Base-by-base conservation (phyloP, 495 filamentous ascomycete species). In the Extremus antarcticus region DNA sequence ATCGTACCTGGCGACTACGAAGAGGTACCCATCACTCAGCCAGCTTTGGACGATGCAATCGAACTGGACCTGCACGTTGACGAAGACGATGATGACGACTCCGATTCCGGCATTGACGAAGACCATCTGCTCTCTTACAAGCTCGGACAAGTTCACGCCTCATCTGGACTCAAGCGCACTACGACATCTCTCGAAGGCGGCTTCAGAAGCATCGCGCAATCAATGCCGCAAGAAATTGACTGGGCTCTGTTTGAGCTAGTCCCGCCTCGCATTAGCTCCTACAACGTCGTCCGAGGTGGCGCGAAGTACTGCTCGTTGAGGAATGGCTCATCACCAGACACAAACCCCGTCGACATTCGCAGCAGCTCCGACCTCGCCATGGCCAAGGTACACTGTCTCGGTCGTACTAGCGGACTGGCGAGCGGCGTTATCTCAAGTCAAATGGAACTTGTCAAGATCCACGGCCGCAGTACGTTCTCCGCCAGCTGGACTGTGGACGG, bases 171-270 rank as follows among this genome's bases (percentile, higher is more conserved):
- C 52, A 78, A 87, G 17, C 80, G 92, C 1, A 82, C 82, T 61
- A 75, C 43, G 8, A 24, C 68, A 53, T 71, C 81, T 41, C 45
- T 43, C 24, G 32, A 56, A 38, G 50, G 51, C 8, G 59, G 59
- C 25, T 62, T 51, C 59, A 43, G 50, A 32, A 52, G 55, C 39
- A 62, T 62, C n/a, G 78, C 79, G 17, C 32, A 51, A 38, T 60
- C 54, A 4, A 68, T 90, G 13, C 76, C 86, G 15, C 91, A 97
- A 62, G 91, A 97, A 66, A 90, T 97, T 56, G 91, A 97, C 66
- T 97, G 91, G 91, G 90, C 90, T 0, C 71, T 97, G 10, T 87
- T 97, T 56, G 84, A 90, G 64, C 85, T 97, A 49, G 70, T 83
- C 19, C 73, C 83, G 8, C 75, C 81, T 17, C 80, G 91, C 13